These are phyloP conservation scores for Solanum bulbocastanum DNA, from an alignment of 257 asterid species.

Conservation along the genomic window DNA sequence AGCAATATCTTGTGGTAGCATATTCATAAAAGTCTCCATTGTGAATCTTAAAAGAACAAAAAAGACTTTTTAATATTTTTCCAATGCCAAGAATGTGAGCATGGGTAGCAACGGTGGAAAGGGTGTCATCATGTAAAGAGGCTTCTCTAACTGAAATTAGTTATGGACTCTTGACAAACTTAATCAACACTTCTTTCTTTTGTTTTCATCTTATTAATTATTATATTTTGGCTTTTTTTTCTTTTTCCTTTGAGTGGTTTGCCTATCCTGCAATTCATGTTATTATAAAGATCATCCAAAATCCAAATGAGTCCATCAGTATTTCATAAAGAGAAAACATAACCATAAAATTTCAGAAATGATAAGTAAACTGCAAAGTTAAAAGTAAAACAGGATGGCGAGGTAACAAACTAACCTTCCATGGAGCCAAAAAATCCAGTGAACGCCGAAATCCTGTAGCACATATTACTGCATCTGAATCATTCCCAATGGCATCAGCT, in stretches of 20 bases:
- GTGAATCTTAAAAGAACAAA: background rate
- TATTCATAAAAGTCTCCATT: background rate
- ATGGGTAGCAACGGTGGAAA: background rate
- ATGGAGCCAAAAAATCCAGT: conserved; percentile 74
- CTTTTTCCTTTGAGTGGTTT: background rate
- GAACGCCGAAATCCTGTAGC: conserved; percentile 86
- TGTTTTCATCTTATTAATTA: background rate
- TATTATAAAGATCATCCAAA: background rate
- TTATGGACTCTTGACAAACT: background rate
- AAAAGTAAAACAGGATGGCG: background rate
- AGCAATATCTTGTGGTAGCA: background rate
- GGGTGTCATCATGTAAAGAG: background rate
- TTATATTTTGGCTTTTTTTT: background rate
- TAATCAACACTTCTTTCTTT: background rate
- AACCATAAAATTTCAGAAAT: background rate
- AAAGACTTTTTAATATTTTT: background rate
- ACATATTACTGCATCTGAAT: conserved; percentile 90
- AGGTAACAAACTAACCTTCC: conserved; percentile 52
- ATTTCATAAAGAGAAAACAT: background rate
- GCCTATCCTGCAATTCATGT: background rate
- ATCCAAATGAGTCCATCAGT: background rate
- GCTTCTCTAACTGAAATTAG: background rate
- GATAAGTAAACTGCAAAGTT: background rate
- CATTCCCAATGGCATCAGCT: conserved; percentile 78
- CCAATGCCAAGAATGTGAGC: background rate